These are phyloP conservation scores for Sporothrix inflata DNA, from an alignment of 2,329 filamentous ascomycete genomes.

Conservation along the genomic window DNA sequence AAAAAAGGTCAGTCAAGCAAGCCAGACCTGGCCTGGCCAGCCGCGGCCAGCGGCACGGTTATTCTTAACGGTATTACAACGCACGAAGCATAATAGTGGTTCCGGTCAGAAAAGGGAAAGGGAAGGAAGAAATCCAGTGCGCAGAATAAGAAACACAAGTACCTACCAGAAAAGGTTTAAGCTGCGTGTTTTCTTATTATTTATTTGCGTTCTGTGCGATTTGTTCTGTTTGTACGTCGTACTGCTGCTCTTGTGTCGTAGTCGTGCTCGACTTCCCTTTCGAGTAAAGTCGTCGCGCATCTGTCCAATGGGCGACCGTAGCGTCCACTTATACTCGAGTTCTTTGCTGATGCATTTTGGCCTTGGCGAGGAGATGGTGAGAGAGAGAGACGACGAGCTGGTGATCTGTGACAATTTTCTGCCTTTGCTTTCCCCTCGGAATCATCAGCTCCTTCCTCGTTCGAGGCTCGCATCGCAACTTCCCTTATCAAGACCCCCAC, in stretches of 20 bases:
- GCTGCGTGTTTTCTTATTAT: neutral
- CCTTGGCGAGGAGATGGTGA: no score
- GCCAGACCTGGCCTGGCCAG: neutral
- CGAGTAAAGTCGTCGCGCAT: neutral
- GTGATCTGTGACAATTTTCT: neutral
- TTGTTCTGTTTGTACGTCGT: no score
- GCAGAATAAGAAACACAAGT: neutral
- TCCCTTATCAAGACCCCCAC: neutral
- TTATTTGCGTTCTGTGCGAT: neutral
- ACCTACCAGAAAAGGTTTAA: no score
- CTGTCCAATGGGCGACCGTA: slow-evolving; percentile 8
- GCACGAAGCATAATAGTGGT: neutral
- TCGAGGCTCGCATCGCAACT: neutral
- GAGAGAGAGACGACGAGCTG: neutral
- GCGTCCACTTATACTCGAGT: neutral
- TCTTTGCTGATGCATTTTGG: neutral
- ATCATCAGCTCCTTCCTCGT: neutral
- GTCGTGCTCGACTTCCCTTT: neutral
- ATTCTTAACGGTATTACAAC: slow-evolving; percentile 4
- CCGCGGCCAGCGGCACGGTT: slow-evolving; percentile 13
- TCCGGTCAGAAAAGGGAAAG: neutral
- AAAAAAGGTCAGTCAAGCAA: neutral
- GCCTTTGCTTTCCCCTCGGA: neutral
- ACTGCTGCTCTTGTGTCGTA: neutral
- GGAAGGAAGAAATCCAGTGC: neutral